Base-by-base conservation (phyloP, 768 basidiomycete genomes). In the Podaxis carcinomalis region DNA sequence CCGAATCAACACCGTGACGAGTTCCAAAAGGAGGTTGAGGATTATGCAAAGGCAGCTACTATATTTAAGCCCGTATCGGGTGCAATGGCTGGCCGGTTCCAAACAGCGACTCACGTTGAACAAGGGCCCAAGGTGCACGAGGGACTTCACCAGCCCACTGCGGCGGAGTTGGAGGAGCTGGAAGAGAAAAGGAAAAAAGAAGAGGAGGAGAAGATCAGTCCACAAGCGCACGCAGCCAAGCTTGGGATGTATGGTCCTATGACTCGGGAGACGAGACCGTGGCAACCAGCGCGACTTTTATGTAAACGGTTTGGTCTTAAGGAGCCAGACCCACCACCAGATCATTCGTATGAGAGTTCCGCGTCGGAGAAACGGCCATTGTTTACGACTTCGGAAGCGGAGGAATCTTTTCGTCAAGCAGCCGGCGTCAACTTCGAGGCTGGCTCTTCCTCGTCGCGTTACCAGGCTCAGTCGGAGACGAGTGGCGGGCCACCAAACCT, bases 71-170 rank as follows among this genome's bases (percentile, higher is more conserved):
- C 97, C 0, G 85, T 95, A 65, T 84, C 87, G 0, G 92, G 90
- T 2, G 92, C 93, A 14, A 98, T 98, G 92, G 93, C 94, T 0
- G 89, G 87, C 21, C 83, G 96, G n/a, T 98, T 98, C 73, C 93
- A 90, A 4, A 89, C 85, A 59, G 92, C 92, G 0, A 82, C 83
- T 0, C 79, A 87, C 13, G 74, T 92, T n/a, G 92, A 93, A 27
- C 70, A 73, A 4, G 88, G 83, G 0, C 83, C 88, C 4, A 80
- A 83, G 58, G 70, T 84, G 11, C 68, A 83, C 32, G 89, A 88
- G 69, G 92, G 92, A 1, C 69, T 93, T 52, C 83, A 90, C 65
- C 83, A 79, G 40, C 88, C 89, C 0, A 72, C 76, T 5, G 66
- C 68, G 1, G 77, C 80, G 36, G 82, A 84, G 46, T 73, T 76